phyloP scores from a whole-genome alignment of 2,329 filamentous ascomycete genomes.

The Pseudocercospora fuligena region DNA sequence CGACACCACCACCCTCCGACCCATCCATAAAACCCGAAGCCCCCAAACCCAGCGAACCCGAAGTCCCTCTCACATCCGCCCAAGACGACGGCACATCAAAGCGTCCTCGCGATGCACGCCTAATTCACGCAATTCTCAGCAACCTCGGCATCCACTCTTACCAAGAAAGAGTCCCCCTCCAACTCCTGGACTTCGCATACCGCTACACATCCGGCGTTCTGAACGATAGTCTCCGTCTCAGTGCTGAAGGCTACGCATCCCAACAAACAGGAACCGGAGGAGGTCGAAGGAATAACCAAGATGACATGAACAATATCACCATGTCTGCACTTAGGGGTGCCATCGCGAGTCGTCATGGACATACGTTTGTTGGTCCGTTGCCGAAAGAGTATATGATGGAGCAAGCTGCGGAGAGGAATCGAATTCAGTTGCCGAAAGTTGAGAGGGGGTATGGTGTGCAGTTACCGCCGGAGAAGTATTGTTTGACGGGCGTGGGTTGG shows the following conservation, averaged over 20 bases:
- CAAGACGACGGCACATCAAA: constrained; percentile 46
- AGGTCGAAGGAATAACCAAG: constrained; percentile 39
- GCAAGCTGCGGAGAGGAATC: constrained; percentile 73
- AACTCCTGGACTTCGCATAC: constrained; percentile 86
- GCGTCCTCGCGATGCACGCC: constrained; percentile 76
- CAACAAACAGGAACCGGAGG: constrained; percentile 30
- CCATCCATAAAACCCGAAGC: constrained; percentile 27
- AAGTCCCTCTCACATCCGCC: constrained; percentile 39
- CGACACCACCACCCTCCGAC: constrained; percentile 37
- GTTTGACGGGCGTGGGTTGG: constrained; percentile 62
- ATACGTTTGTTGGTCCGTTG: constrained; percentile 68
- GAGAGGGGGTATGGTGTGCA: constrained; percentile 62
- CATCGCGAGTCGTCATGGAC: constrained; percentile 69
- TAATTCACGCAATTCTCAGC: constrained; percentile 78
- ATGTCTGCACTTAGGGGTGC: constrained; percentile 74
- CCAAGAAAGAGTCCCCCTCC: constrained; percentile 79
- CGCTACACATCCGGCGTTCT: constrained; percentile 76
- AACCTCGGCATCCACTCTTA: constrained; percentile 79
- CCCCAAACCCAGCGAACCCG: constrained; percentile 29
- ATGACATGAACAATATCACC: constrained; percentile 60
- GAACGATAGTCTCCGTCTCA: constrained; percentile 71
- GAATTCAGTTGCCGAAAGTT: constrained; percentile 64
- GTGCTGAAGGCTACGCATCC: constrained; percentile 66
- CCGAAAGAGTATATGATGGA: constrained; percentile 79
- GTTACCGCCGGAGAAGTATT: constrained; percentile 66